Percentiles rank a stretch among this genome's conserved stretches.
These are phyloP conservation scores for Camelina sativa DNA, from an alignment of 345 rosid genomes.

Conservation along the genomic window DNA sequence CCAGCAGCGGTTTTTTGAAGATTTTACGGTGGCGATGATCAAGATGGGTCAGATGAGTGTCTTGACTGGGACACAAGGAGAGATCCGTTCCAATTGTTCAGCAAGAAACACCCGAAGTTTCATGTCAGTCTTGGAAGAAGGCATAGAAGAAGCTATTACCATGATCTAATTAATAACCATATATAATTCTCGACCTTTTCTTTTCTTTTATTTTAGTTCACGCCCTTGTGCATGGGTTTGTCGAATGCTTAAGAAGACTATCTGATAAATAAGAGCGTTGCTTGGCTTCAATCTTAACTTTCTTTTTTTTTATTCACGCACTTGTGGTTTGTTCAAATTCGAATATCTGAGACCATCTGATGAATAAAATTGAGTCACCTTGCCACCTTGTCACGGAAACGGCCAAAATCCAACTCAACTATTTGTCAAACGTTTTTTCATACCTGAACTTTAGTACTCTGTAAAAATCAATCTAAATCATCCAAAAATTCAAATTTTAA, in stretches of 20 bases:
- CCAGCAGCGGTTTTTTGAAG: slow-evolving; percentile 64
- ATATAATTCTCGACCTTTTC: neutral
- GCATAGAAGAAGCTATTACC: slow-evolving; percentile 46
- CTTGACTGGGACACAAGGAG: slow-evolving; percentile 68
- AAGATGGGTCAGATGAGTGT: slow-evolving; percentile 79
- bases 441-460: no score
- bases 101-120: slow-evolving; percentile 59
- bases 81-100: slow-evolving; percentile 77
- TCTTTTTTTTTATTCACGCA: neutral
- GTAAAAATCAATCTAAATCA: no score
- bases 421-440: no score
- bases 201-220: slow-evolving; percentile 4
- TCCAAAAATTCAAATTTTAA: no score
- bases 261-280: slow-evolving; percentile 36
- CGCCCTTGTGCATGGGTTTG: slow-evolving; percentile 25
- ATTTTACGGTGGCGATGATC: slow-evolving; percentile 59
- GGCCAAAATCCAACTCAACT: no score
- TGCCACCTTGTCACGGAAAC: neutral
- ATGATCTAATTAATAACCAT: slow-evolving; percentile 32
- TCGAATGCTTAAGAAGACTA: slow-evolving; percentile 32
- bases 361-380: neutral
- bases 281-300: neutral
- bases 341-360: neutral
- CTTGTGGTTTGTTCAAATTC: neutral
- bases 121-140: slow-evolving; percentile 57